phyloP scores from a whole-genome alignment of 768 basidiomycete species.

The Russula compacta region DNA sequence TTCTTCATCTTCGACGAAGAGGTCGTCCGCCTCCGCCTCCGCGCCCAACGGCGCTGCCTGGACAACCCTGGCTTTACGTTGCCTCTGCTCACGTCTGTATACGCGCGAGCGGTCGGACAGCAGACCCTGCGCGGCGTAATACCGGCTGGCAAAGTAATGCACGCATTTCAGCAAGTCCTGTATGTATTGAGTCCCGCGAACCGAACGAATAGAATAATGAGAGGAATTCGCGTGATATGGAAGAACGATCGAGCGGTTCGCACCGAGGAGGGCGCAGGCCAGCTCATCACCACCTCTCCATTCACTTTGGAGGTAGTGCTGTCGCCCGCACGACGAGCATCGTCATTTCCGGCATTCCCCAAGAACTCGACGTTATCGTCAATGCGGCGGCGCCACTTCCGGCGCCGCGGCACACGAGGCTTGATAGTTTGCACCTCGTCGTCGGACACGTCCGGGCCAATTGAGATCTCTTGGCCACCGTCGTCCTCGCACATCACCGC shows the following conservation, averaged over 20 bases:
- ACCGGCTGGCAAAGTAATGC: slow-evolving; percentile 42
- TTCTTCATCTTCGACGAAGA: slow-evolving; percentile 9
- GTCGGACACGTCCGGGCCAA: slow-evolving; percentile 12
- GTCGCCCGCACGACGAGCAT: neutral
- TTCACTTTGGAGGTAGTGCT: neutral
- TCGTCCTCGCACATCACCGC: slow-evolving; percentile 18
- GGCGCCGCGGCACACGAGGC: neutral
- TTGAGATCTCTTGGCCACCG: slow-evolving; percentile 14
- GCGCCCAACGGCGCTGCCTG: slow-evolving; percentile 3
- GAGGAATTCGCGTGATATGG: neutral
- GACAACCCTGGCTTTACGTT: slow-evolving; percentile 19
- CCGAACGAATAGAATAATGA: slow-evolving; percentile 5
- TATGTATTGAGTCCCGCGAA: neutral
- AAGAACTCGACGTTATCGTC: slow-evolving; percentile 15
- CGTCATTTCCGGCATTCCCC: neutral
- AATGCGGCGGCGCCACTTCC: slow-evolving; percentile 6
- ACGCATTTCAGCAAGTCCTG: slow-evolving; percentile 46
- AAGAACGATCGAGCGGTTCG: slow-evolving; percentile 18
- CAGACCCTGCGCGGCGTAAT: slow-evolving; percentile 56
- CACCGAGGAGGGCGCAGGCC: slow-evolving; percentile 43
- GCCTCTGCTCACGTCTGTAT: slow-evolving; percentile 37
- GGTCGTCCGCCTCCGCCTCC: slow-evolving; percentile 17
- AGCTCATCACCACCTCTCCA: neutral
- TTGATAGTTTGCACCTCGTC: slow-evolving; percentile 15
- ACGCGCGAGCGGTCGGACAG: slow-evolving; percentile 42